Conservation (phyloP, 805 yeast species). For the Candida rishiriensis region DNA sequence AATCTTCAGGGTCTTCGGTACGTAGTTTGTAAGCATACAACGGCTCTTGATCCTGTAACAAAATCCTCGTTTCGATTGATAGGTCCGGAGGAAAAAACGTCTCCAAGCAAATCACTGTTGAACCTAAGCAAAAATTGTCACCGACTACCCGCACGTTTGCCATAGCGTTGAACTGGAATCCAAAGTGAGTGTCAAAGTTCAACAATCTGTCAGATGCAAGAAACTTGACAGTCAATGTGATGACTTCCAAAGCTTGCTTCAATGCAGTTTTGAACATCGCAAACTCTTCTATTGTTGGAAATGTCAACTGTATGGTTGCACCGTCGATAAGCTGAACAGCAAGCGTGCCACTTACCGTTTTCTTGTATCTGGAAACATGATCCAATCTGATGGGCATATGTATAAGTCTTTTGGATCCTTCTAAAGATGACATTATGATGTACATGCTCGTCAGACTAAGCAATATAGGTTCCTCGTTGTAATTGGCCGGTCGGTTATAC, state of each 20-base stretch:
- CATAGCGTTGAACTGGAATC: not conserved
- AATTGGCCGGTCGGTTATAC: not conserved
- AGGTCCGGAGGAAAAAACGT: not conserved
- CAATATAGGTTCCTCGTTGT: not conserved
- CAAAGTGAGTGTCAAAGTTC: not conserved
- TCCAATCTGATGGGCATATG: not conserved
- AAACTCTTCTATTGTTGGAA: not conserved
- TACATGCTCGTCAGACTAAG: not conserved
- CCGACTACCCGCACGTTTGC: not conserved
- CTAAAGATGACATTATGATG: not conserved
- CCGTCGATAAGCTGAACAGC: not conserved
- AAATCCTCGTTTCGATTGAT: not conserved
- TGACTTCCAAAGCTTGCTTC: not conserved
- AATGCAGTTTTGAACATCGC: not conserved
- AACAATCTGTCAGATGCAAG: not conserved
- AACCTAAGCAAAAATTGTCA: not conserved
- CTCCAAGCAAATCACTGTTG: not conserved
- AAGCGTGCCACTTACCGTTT: not conserved
- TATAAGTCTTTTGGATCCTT: not conserved
- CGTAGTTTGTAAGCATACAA: not conserved
- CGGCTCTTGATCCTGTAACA: not conserved
- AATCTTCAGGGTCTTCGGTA: constrained; percentile 1
- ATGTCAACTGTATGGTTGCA: not conserved
- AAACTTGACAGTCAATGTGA: not conserved
- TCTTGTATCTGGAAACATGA: not conserved